Evolutionary conservation across 352 stramenopile genomes (phyloP).

Genomic region (Phytopythium aichiense): DNA sequence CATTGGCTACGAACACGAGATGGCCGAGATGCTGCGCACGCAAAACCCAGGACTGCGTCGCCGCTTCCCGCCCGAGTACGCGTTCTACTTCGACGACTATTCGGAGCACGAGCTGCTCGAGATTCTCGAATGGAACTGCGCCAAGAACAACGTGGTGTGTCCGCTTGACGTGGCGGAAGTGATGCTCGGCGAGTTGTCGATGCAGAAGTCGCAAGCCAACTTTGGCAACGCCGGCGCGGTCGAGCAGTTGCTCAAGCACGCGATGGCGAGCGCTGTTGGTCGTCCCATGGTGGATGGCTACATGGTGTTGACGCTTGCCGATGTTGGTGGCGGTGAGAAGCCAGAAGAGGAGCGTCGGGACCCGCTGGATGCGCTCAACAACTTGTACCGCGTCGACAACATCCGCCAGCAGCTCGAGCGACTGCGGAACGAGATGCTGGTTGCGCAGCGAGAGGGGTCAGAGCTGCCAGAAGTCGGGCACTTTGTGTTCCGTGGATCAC

Average conservation of each 20-base stretch:
- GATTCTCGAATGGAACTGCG: slow-evolving; percentile 56
- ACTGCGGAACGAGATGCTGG: slow-evolving; percentile 55
- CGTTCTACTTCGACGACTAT: slow-evolving; percentile 93
- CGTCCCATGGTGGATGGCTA: slow-evolving; percentile 33
- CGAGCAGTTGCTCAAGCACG: slow-evolving; percentile 74
- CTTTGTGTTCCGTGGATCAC: slow-evolving; percentile 87
- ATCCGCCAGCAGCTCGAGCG: slow-evolving; percentile 50
- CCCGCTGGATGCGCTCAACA: slow-evolving; percentile 38
- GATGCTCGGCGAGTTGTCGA: slow-evolving; percentile 53
- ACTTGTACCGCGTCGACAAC: slow-evolving; percentile 55
- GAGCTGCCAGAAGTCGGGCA: slow-evolving; percentile 59
- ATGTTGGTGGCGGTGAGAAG: slow-evolving; percentile 42
- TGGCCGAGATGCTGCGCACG: slow-evolving; percentile 88
- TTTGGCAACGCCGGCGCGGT: slow-evolving; percentile 92
- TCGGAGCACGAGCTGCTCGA: slow-evolving; percentile 77
- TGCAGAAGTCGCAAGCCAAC: slow-evolving; percentile 69
- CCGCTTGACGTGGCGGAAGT: slow-evolving; percentile 45
- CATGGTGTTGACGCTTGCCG: slow-evolving; percentile 41
- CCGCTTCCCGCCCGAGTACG: slow-evolving; percentile 85
- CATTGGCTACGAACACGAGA: slow-evolving; percentile 88
- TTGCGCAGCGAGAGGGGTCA: slow-evolving; percentile 65
- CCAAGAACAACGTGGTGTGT: slow-evolving; percentile 44
- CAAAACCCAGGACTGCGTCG: slow-evolving; percentile 87
- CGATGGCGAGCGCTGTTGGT: slow-evolving; percentile 54
- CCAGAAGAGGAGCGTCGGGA: slow-evolving; percentile 18